phyloP scores from a whole-genome alignment of 306 rosid genomes.

The Vigna reflexopilosa region DNA sequence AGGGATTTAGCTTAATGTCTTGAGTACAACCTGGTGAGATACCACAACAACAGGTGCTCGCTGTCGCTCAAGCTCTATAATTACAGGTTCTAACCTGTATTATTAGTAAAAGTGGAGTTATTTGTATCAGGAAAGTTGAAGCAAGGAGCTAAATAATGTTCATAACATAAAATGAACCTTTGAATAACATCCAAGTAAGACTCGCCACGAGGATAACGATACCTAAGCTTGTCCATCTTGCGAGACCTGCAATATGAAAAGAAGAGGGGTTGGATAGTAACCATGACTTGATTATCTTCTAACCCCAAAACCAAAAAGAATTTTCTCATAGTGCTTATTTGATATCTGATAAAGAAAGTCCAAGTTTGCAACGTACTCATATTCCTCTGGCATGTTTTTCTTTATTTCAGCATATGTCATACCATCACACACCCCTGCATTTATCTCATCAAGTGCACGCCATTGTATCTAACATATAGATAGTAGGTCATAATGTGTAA shows the following conservation, averaged over 20 bases:
- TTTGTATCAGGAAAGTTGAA: conserved; percentile 35
- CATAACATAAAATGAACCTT: conserved; percentile 55
- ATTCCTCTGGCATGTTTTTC: conserved; percentile 98
- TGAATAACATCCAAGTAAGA: conserved; percentile 98
- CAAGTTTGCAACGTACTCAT: conserved; percentile 68
- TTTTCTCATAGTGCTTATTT: neutral
- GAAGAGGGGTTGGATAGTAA: neutral
- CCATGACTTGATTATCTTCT: conserved; percentile 11
- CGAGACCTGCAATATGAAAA: conserved; percentile 69
- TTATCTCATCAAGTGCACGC: conserved; percentile 99
- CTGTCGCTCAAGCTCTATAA: conserved; percentile 97
- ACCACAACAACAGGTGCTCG: conserved; percentile 98
- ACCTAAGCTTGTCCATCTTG: conserved; percentile 92
- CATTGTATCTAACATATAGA: conserved; percentile 79
- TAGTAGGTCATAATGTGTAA: conserved; percentile 9
- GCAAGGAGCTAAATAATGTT: conserved; percentile 18
- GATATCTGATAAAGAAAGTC: conserved; percentile 34
- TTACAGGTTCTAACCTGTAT: conserved; percentile 97
- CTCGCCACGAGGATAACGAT: conserved; percentile 98
- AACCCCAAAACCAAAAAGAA: conserved; percentile 27
- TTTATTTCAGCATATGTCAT: conserved; percentile 95
- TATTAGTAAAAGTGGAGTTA: conserved; percentile 10
- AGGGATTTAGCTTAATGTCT: conserved; percentile 20
- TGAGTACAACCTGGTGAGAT: conserved; percentile 81
- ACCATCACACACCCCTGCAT: conserved; percentile 95